These are phyloP conservation scores for Amorphotheca resinae DNA, from an alignment of 495 filamentous ascomycete species.

Conservation along the genomic window DNA sequence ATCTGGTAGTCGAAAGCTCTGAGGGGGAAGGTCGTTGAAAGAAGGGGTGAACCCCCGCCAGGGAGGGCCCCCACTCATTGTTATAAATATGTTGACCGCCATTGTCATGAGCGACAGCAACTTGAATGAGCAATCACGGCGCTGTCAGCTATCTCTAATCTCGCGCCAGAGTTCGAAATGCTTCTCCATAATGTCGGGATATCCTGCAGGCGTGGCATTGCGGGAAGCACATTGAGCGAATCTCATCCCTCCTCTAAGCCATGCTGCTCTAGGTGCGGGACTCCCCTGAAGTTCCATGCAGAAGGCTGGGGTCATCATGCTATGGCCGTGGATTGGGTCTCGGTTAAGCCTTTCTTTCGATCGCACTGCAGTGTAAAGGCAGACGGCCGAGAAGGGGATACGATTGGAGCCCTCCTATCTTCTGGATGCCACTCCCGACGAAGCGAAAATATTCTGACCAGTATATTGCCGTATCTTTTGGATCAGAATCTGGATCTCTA, in stretches of 20 bases:
- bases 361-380: too few relatives aligned
- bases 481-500: too few relatives aligned
- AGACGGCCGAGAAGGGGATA: too few relatives aligned
- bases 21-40: slow-evolving; percentile 3
- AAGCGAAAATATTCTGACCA: too few relatives aligned
- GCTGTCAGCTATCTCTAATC: slow-evolving; percentile 11
- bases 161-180: slow-evolving; percentile 1
- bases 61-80: slow-evolving; percentile 2
- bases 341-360: too few relatives aligned
- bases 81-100: not conserved
- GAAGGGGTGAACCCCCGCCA: slow-evolving; percentile 3
- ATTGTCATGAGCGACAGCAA: not conserved
- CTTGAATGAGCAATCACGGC: slow-evolving; percentile 1
- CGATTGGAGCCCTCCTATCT: too few relatives aligned
- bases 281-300: too few relatives aligned
- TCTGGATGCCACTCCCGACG: not conserved
- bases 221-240: not conserved
- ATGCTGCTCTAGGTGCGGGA: too few relatives aligned
- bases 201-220: not conserved
- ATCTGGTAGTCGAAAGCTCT: not conserved
- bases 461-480: too few relatives aligned
- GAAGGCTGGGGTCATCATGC: too few relatives aligned
- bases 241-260: too few relatives aligned
- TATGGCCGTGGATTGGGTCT: too few relatives aligned
- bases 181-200: slow-evolving; percentile 6